Evolutionary conservation across 108 stramenopile species (phyloP), one percentile per base, ranked within the genome.

Genomic region (Cyclotella atomus): DNA sequence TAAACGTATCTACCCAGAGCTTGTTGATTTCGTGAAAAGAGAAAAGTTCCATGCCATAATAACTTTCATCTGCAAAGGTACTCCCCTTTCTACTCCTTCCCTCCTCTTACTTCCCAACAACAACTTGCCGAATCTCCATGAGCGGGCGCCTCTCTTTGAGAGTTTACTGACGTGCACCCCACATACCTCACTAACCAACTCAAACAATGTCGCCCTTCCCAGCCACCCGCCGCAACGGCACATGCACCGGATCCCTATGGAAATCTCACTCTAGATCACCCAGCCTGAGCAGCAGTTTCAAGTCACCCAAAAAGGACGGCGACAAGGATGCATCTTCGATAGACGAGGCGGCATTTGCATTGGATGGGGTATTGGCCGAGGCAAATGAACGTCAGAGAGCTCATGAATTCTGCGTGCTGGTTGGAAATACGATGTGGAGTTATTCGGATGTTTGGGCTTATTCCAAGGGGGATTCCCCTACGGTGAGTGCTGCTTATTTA

Each of bases 381-480:
- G 77, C 70, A 32, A 84, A 84, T 57, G 83, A 84, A 46, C 46
- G 83, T 41, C 70, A 77, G 52, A 54, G 77, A n/a, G 45, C 78
- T 20, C 80, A 79, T 59, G 88, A 89, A 52, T 94, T 88, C 62
- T 90, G 88, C 46, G 71, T 92, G 14, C 53, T 95, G 59, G 85
- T 87, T n/a, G 89, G 90, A 15, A 79, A 81, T 52, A 82, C 75
- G 10, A 50, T 95, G 67, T 86, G 71, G 65, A 87, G 87, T 63
- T 91, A 92, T 71, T 89, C 88, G 53, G 83, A 84, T 52, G 63
- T 80, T 36, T 61, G 71, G 64, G 79, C 87, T 1, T 87, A 83
- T 71, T 43, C 76, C 49, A 73, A 83, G 63, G 89, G 91, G 10
- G 89, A 95, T 70, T 81, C 84, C 55, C 91, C 91, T 25, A 80